Conservation (phyloP, 2,329 filamentous ascomycete species). For the Elsinoe australis region DNA sequence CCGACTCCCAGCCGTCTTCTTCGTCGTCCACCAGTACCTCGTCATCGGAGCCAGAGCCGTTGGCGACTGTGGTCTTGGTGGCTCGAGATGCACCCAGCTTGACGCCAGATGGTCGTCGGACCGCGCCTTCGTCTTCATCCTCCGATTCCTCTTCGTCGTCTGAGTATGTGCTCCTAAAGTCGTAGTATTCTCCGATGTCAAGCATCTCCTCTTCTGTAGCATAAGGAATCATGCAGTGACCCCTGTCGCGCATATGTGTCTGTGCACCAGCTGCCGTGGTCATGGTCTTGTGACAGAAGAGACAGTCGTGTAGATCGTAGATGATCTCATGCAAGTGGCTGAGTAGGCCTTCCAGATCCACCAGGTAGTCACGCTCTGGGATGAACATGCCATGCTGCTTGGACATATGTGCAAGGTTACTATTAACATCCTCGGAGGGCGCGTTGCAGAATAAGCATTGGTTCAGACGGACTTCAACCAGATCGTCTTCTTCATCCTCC, state of each 20-base stretch:
- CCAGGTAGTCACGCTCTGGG: conserved; percentile 76
- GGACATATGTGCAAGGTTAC: conserved; percentile 84
- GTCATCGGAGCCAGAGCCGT: conserved; percentile 45
- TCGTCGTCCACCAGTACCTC: conserved; percentile 48
- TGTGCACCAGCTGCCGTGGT: conserved; percentile 72
- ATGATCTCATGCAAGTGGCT: conserved; percentile 73
- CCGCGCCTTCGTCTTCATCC: conserved; percentile 45
- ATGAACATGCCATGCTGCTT: conserved; percentile 93
- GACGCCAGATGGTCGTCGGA: conserved; percentile 44
- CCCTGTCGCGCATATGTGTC: conserved; percentile 95
- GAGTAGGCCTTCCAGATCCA: conserved; percentile 74
- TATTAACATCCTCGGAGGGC: conserved; percentile 62
- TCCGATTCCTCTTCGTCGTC: conserved; percentile 61
- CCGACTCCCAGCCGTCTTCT: conserved; percentile 91
- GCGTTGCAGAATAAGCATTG: conserved; percentile 90
- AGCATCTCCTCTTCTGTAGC: conserved; percentile 81
- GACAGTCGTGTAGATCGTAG: conserved; percentile 69
- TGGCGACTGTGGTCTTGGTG: conserved; percentile 36
- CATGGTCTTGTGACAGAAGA: conserved; percentile 80
- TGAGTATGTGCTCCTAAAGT: conserved; percentile 92
- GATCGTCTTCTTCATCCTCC: conserved; percentile 26
- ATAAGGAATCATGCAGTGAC: conserved; percentile 95
- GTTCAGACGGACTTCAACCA: conserved; percentile 36
- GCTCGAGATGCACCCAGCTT: conserved; percentile 60
- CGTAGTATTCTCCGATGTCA: conserved; percentile 92